Base-by-base conservation (phyloP, 2,329 filamentous ascomycete species). In the Diatrype stigma region DNA sequence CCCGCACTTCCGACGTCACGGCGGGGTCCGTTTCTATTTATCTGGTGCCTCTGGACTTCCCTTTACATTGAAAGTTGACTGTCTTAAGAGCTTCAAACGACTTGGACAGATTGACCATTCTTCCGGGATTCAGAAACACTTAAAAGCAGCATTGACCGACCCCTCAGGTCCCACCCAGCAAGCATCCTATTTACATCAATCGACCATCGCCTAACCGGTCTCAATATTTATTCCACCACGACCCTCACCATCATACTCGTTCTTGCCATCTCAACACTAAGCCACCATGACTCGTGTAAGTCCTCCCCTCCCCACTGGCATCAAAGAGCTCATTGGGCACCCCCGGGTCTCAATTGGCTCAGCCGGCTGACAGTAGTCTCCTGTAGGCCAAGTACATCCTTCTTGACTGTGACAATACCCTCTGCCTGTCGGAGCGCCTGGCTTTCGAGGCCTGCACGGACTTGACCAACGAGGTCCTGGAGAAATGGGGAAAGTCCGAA, bases 361-460 rank as follows among this genome's bases (percentile, higher is more conserved):
- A 23, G 11, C 12, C 16, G 52, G 42, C 55, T 59, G 50, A 60
- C 51, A 44, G 42, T 50, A 49, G 37, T 17, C 21, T 46, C 22
- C 16, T 51, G 47, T 61, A 84, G 80, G 81, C 81, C 67, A 84
- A 79, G 51, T 76, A 81, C 59, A 70, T 85, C 57, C 75, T 85
- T 60, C 81, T 84, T 66, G 81, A 85, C 60, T 76, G 72, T 61
- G 74, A 90, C 77, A 90, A 90, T 77, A 90, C 87, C 55, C 85
- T 90, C 65, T 86, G 87, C 70, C 77, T 88, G 68, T 89, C 86
- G 46, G 87, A 90, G 74, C 80, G 81, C 58, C 74, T 89, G 58
- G 87, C 87, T 65, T 90, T 90, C 66, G 85, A 88, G 71, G 86
- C 86, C 54, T 89, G 86, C 69, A 85, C 86, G 67, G 84, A 87